Percentiles rank a stretch among this genome's conserved stretches.
These are phyloP conservation scores for Dimocarpus longan DNA, from an alignment of 345 rosid species.

Conservation along the genomic window DNA sequence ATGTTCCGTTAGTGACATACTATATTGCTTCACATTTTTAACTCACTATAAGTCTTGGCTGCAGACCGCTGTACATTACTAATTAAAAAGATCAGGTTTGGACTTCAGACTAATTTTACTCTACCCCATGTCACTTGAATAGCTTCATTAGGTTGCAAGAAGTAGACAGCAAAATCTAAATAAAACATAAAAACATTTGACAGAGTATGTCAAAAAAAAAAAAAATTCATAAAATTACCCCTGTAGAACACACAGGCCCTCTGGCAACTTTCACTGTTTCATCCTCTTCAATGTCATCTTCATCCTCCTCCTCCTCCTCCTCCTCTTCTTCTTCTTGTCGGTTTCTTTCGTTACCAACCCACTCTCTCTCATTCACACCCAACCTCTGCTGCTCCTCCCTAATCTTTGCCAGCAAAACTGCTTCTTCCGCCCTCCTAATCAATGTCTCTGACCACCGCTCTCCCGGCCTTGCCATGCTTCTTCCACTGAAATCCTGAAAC, in stretches of 20 bases:
- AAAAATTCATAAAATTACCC: conserved; percentile 26
- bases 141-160: neutral
- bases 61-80: neutral
- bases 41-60: neutral
- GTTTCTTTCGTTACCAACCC: conserved; percentile 68
- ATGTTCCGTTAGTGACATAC: neutral
- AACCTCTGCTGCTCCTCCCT: conserved; percentile 88
- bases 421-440: conserved; percentile 88
- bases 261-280: conserved; percentile 32
- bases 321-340: conserved; percentile 46
- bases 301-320: conserved; percentile 56
- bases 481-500: conserved; percentile 77
- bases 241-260: conserved; percentile 8
- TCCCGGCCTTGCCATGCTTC: conserved; percentile 92
- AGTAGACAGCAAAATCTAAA: neutral
- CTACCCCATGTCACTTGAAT: neutral
- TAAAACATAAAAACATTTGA: neutral
- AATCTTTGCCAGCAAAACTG: conserved; percentile 68
- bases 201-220: neutral
- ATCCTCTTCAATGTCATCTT: conserved; percentile 36
- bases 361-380: conserved; percentile 78
- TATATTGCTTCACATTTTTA: neutral
- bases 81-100: neutral
- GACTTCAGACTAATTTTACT: neutral
- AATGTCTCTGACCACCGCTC: conserved; percentile 95